Percentiles rank a stretch among this genome's conserved stretches.
Evolutionary conservation across 2,329 filamentous ascomycete genomes (phyloP).

Genomic region (Cyphellophora europaea): DNA sequence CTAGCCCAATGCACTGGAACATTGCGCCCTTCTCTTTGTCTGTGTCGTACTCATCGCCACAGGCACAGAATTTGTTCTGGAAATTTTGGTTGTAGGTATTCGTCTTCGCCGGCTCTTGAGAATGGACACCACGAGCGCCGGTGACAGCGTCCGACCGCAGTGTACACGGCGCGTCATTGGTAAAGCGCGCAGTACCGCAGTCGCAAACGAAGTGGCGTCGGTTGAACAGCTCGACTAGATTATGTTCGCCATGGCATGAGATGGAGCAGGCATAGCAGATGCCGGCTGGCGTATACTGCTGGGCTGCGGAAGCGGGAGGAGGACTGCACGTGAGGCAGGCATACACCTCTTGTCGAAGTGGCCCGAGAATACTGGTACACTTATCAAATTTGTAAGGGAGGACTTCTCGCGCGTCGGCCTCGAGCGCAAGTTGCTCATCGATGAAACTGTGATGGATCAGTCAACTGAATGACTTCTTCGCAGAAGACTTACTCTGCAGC

Average conservation of each 20-base stretch:
- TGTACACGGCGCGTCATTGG: slow-evolving; percentile 60
- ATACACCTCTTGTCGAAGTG: slow-evolving; percentile 80
- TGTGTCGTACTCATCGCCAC: slow-evolving; percentile 77
- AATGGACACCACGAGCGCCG: slow-evolving; percentile 69
- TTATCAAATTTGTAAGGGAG: slow-evolving; percentile 92
- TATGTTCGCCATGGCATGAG: slow-evolving; percentile 91
- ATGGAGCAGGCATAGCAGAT: slow-evolving; percentile 97
- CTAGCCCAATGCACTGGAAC: slow-evolving; percentile 91
- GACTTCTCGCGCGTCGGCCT: slow-evolving; percentile 89
- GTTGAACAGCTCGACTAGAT: slow-evolving; percentile 86
- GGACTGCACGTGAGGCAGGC: slow-evolving; percentile 92
- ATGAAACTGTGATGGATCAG: too few species aligned
- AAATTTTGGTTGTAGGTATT: slow-evolving; percentile 98
- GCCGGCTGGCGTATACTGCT: slow-evolving; percentile 63
- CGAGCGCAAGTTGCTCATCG: slow-evolving; percentile 76
- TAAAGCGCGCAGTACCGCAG: slow-evolving; percentile 78
- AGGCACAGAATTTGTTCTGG: slow-evolving; percentile 83
- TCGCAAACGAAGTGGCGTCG: slow-evolving; percentile 96
- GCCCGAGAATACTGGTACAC: slow-evolving; percentile 83
- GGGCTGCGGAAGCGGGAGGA: slow-evolving; percentile 52
- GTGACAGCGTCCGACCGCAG: slow-evolving; percentile 65
- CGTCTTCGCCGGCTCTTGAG: slow-evolving; percentile 58
- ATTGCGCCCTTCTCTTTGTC: slow-evolving; percentile 90
- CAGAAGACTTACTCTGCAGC: too few species aligned
- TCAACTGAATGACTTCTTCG: too few species aligned